Evolutionary conservation across 192 early-diverging fungal genomes (phyloP).

Genomic region (Glomus cerebriforme): DNA sequence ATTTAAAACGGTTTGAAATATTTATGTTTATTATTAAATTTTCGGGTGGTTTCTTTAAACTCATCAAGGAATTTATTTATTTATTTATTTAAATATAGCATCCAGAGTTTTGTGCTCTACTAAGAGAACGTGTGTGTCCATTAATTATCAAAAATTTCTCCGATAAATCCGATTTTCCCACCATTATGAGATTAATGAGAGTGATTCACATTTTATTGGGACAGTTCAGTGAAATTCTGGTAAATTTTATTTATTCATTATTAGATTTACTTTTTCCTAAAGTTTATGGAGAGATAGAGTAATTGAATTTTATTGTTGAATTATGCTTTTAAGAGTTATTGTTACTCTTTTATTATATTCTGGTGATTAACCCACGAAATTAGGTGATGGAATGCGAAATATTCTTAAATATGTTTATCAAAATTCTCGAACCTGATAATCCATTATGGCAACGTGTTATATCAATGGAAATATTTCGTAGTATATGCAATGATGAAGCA

Average conservation of each 20-base stretch:
- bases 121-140: conserved; percentile 87
- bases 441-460: conserved; percentile 79
- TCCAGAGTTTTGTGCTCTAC: conserved; percentile 63
- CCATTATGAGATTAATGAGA: conserved; percentile 80
- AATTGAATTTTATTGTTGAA: conserved; percentile 16
- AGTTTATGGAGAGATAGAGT: conserved; percentile 1
- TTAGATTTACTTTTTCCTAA: neutral
- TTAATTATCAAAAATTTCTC: conserved; percentile 91
- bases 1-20: conserved; percentile 64
- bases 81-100: conserved; percentile 51
- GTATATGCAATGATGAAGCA: conserved; percentile 59
- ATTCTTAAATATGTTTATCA: conserved; percentile 85
- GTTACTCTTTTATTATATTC: conserved; percentile 4
- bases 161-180: conserved; percentile 82
- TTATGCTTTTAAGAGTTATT: conserved; percentile 7
- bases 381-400: conserved; percentile 93
- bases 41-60: neutral
- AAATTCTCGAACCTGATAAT: conserved; percentile 78
- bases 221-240: conserved; percentile 71
- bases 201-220: conserved; percentile 80
- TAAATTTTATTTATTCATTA: conserved; percentile 30
- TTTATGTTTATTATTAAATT: neutral
- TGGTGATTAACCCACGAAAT: neutral
- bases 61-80: neutral
- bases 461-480: conserved; percentile 79